phyloP scores from a whole-genome alignment of 2,329 filamentous ascomycete species.

The Aspergillus unguis region DNA sequence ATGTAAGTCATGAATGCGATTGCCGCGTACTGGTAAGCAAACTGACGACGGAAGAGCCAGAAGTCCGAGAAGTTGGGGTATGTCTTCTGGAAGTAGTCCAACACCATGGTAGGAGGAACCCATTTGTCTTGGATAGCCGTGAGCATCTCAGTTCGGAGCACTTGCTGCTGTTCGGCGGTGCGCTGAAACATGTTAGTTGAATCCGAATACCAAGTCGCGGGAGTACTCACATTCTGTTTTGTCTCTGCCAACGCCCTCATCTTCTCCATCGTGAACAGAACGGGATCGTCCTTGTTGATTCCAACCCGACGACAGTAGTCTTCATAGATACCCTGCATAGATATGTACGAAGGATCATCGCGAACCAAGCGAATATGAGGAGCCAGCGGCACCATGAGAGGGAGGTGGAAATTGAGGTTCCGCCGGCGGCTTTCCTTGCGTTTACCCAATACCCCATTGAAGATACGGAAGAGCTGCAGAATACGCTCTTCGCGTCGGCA shows the following conservation, averaged over 20 bases:
- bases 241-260: conserved; percentile 71
- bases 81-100: conserved; percentile 84
- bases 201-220: neutral
- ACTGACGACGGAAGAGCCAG: conserved; percentile 97
- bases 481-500: conserved; percentile 94
- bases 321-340: conserved; percentile 91
- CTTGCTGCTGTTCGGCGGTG: conserved; percentile 63
- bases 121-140: conserved; percentile 90
- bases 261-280: conserved; percentile 94
- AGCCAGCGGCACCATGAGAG: conserved; percentile 90
- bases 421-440: conserved; percentile 92
- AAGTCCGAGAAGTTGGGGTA: conserved; percentile 91
- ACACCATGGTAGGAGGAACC: conserved; percentile 75
- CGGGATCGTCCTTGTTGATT: conserved; percentile 90
- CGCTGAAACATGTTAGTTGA: conserved; percentile 35
- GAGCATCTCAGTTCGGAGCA: conserved; percentile 84
- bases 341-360: conserved; percentile 91
- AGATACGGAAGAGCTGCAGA: conserved; percentile 91
- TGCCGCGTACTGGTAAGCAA: conserved; percentile 91
- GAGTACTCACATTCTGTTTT: conserved; percentile 52
- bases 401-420: conserved; percentile 93
- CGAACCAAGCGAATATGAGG: conserved; percentile 94
- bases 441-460: conserved; percentile 87
- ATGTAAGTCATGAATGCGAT: conserved; percentile 99
- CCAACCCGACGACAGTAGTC: conserved; percentile 86